Evolutionary conservation across 768 basidiomycete genomes (phyloP), one percentile per base, ranked within the genome.

Genomic region (Agrocybe pediades): DNA sequence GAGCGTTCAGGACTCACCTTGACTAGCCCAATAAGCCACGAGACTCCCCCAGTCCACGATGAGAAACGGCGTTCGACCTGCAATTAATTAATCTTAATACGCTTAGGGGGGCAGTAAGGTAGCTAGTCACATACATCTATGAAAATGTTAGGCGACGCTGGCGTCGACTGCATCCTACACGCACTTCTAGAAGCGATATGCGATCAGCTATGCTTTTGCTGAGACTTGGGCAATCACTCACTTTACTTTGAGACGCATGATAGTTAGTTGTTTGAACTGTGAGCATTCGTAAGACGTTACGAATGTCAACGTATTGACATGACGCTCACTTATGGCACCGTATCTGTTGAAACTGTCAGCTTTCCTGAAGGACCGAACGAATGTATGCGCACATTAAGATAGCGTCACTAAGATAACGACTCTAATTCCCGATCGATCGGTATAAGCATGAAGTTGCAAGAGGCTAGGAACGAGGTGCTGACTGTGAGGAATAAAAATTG

Each of bases 331-430:
- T 20, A 40, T 25, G 30, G 48, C 48, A 16, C 30, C 30, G 24
- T 49, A 49, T 9, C 48, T 49, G 20, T 21, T 9, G 8, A 24
- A 3, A 40, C n/a, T 11, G 23, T 8, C 13, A 41, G 23, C 2
- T 1, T n/a, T 6, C 19, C 15, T 16, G 23, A 21, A 23, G 11
- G 5, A 36, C 9, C 20, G 17, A 6, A 17, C 11, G 30, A 6
- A 40, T 11, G 0, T 16, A 27, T n/a, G 17, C 49, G 17, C 6
- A 51, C 49, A 51, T 51, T 27, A 51, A 25, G 8, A 51, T 36
- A 5, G 39, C 40, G 21, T 51, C 41, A 24, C 49, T 26, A 3
- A 51, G 40, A 29, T 51, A 51, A 13, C 49, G 49, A 43, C 41
- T 51, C 49, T 51, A 19, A n/a, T 11, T n/a, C 9, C 25, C 7